Base-by-base conservation (phyloP, 805 yeast genomes). In the Spathaspora sp. region DNA sequence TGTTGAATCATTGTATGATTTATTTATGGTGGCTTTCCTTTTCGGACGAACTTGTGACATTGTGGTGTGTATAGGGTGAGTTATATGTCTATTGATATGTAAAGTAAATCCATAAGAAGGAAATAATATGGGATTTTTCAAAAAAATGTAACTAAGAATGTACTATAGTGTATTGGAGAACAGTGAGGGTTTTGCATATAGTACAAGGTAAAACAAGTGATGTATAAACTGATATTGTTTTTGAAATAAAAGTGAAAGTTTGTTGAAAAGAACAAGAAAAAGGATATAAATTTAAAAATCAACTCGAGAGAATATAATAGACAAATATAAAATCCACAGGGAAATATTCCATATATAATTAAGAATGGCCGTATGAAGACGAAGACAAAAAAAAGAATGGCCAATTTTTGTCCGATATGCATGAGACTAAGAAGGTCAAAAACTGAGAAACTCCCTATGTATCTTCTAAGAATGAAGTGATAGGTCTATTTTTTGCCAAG, bases 21-120 rank as follows among this genome's bases (percentile, higher is more conserved):
- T 68, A 57, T 71, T 70, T 46, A 62, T 63, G 14, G 76, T 63
- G 12, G 76, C 76, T 54, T 67, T 67, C 26, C 76, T 61, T 52
- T 64, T 68, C 6, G 76, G 76, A 50, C 75, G 55, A 29, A 60
- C 47, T 57, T 59, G 57, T 19, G 66, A 53, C 62, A 63, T 64
- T 40, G 50, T 19, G 23, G 43, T 42, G 44, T 42, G 17, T 42
- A 23, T 7, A 2, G 40, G 40, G 16, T 23, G 6, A 23, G 26
- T 23, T 23, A 23, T 23, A 23, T 31, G 17, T 35, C 40, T 35
- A 35, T 35, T 35, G 3, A 35, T 35, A 35, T 35, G 40, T 35
- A 35, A 11, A 35, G 4, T 35, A 14, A 29, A 14, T 35, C 17
- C 40, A 35, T 35, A 35, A 9, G 40, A 35, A n/a, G 40, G 17